A percentile compares a stretch with the other conserved stretches of the same genome.
phyloP scores from a whole-genome alignment of 2,329 filamentous ascomycete species.

The Pseudogymnoascus sp. region DNA sequence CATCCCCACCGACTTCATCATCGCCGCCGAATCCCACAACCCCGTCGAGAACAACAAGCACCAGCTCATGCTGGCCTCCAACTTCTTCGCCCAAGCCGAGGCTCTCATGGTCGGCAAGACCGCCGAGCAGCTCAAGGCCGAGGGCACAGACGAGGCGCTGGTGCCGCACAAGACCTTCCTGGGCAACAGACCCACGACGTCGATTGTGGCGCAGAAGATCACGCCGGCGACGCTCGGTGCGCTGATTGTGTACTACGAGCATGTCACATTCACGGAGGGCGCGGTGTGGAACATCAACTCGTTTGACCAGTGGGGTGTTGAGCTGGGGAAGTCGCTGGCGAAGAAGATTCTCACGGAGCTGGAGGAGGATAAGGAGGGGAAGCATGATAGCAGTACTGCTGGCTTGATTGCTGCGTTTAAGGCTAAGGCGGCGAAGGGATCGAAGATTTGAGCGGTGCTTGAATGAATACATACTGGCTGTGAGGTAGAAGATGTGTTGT shows the following conservation, averaged over 20 bases:
- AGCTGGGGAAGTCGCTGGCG: slow-evolving; percentile 91
- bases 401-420: slow-evolving; percentile 91
- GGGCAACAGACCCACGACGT: slow-evolving; percentile 93
- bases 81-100: slow-evolving; percentile 85
- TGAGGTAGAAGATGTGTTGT: neutral
- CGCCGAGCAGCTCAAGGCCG: slow-evolving; percentile 67
- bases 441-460: neutral
- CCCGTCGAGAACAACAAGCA: slow-evolving; percentile 85
- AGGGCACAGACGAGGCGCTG: slow-evolving; percentile 65
- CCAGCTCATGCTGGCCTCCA: slow-evolving; percentile 91
- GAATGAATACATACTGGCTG: neutral
- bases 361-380: slow-evolving; percentile 63
- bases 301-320: slow-evolving; percentile 99
- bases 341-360: slow-evolving; percentile 87
- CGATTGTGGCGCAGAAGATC: slow-evolving; percentile 83
- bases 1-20: slow-evolving; percentile 95
- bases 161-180: slow-evolving; percentile 99
- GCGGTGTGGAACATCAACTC: slow-evolving; percentile 99
- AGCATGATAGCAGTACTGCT: slow-evolving; percentile 81
- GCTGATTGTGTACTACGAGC: slow-evolving; percentile 97
- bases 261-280: slow-evolving; percentile 94
- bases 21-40: slow-evolving; percentile 95
- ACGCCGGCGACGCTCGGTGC: slow-evolving; percentile 90
- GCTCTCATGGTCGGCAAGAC: slow-evolving; percentile 89
- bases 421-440: slow-evolving; percentile 39